These are phyloP conservation scores for Emmonsia crescens DNA, from an alignment of 2,329 filamentous ascomycete genomes.

Conservation along the genomic window DNA sequence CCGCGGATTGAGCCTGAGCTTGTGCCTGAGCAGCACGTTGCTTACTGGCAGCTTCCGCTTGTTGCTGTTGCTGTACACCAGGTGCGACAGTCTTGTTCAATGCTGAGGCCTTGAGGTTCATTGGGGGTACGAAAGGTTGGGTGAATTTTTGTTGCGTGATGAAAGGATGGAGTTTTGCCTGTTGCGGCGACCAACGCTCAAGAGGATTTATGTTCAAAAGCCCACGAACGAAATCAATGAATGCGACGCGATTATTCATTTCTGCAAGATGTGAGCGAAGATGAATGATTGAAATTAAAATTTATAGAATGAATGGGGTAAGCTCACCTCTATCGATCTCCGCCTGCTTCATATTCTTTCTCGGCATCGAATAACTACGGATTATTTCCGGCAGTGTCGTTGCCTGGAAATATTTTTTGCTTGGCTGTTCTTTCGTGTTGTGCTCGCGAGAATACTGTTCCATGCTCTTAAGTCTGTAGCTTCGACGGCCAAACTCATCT, in stretches of 20 bases:
- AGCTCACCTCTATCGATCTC: constrained; percentile 86
- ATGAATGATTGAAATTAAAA: constrained; percentile 2
- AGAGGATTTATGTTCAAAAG: constrained; percentile 89
- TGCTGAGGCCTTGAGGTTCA: constrained; percentile 85
- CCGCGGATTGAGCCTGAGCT: constrained; percentile 53
- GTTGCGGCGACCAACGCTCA: constrained; percentile 94
- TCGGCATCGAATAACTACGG: constrained; percentile 92
- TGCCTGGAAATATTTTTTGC: constrained; percentile 98
- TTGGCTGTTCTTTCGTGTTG: constrained; percentile 93
- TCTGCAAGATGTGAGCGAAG: constrained; percentile 46
- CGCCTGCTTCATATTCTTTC: constrained; percentile 97
- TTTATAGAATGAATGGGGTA: background rate
- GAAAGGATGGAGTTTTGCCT: constrained; percentile 94
- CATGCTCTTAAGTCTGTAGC: constrained; percentile 90
- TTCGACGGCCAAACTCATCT: constrained; percentile 86
- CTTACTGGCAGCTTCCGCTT: constrained; percentile 87
- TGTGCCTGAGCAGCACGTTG: constrained; percentile 57
- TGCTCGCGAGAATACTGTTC: constrained; percentile 96
- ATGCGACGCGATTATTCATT: constrained; percentile 95
- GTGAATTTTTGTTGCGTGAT: constrained; percentile 98
- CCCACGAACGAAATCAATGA: constrained; percentile 95
- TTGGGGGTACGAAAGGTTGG: constrained; percentile 88
- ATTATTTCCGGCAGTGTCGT: constrained; percentile 94
- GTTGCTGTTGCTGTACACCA: constrained; percentile 89
- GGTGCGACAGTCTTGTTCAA: constrained; percentile 80